Base-by-base conservation (phyloP, 352 stramenopile species). In the Phytophthora sp. region DNA sequence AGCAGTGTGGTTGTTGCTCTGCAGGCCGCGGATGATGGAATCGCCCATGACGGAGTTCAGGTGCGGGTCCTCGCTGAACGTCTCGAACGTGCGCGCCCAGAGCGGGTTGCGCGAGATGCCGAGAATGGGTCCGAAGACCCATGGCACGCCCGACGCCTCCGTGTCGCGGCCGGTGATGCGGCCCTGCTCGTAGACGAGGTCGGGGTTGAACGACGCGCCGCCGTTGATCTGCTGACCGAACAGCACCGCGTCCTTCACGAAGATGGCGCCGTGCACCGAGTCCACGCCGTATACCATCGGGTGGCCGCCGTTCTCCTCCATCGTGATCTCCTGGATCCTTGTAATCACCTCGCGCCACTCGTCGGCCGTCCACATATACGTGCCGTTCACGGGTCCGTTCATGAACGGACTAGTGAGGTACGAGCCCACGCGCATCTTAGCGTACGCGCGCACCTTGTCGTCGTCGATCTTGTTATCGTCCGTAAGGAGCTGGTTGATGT, bases 31-130 rank as follows among this genome's bases (percentile, higher is more conserved):
- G 33, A 69, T 58, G 31, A 69, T 68, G 4, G 60, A 33, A 26
- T 57, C 44, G 11, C 51, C 51, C 76, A 97, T 89, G n/a, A 81
- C 58, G 4, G 83, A 82, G 6, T 88, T 88, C 5, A 96, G 29
- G 23, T 87, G 62, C 3, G 87, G 86, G 57, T 97, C 90, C 79
- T 97, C 88, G 9, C 91, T 88, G 80, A 97, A 98, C 20, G 91
- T 97, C 72, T 98, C 93, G 57, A 89, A 97, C 4, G 92, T 88
- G 3, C 91, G 68, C 7, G 79, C 66, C 90, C 90, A 97, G 27
- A 90, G 73, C 7, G 89, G 88, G 54, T 97, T 88, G 42, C 81
- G 82, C 2, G 77, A 78, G 41, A 98, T 71, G 36, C 84, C 82
- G 4, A 88, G 69, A 16, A 96, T 86, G 5, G 91, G 89, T 41